Base-by-base conservation (phyloP, 1,284 basidiomycete genomes). In the Volvariella surrecta region DNA sequence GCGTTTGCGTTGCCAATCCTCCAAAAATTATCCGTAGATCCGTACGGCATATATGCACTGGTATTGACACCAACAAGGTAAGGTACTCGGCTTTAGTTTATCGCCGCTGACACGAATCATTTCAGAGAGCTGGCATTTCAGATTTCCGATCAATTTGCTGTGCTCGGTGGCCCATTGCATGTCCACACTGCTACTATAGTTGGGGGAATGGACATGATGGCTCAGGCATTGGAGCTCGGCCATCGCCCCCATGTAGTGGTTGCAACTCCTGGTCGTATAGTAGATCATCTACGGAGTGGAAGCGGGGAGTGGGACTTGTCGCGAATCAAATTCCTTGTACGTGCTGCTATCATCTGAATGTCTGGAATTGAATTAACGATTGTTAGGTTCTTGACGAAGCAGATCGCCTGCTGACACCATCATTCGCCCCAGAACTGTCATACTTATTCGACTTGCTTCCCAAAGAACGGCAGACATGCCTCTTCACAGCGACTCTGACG, bases 151-250 rank as follows among this genome's bases (percentile, higher is more conserved):
- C 95, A 99, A 60, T 97, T 99, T 59, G 80, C 86, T 1, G 94
- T 94, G 0, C 73, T 99, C 1, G 96, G 95, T 17, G 73, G 79
- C 19, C 73, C 89, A 2, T 63, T 95, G 41, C 89, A 83, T 53
- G 64, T 92, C 40, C 79, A 79, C 18, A 96, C 92, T 15, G 78
- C 86, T 6, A 89, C 98, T 2, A 74, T 99, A 16, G 91, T 99
- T 2, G 96, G 96, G 7, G 96, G 96, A 2, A 94, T 99, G 90
- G 96, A 99, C 57, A 96, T 97, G 87, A 92, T 97, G 71, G 63
- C 81, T 4, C 96, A 99, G 60, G 90, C 95, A 0, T 70, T 90
- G 22, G 91, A 95, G 57, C 77, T 99, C 3, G 74, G 76, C 2
- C 75, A 81, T 51, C 76, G 89, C 22, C 96, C 96, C 0, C 96